Conservation (phyloP, 768 basidiomycete species). For the Pleurotus cornucopiae region DNA sequence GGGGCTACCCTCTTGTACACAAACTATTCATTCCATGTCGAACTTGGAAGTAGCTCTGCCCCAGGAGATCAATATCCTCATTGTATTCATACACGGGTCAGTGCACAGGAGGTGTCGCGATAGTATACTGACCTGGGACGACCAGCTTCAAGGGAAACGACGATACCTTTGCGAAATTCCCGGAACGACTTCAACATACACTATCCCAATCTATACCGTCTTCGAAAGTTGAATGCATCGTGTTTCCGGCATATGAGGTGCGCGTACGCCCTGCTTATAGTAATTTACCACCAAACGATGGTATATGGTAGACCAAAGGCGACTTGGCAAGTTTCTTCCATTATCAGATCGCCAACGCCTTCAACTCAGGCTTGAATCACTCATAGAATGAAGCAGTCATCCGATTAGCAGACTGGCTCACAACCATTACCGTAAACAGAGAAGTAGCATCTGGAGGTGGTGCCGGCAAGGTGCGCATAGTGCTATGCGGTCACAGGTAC, state of each 20-base stretch:
- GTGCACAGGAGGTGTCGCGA: not conserved
- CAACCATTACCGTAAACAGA: slow-evolving; percentile 79
- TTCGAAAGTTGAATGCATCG: slow-evolving; percentile 61
- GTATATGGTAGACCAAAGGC: slow-evolving; percentile 71
- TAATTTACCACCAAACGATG: slow-evolving; percentile 8
- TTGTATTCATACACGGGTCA: slow-evolving; percentile 75
- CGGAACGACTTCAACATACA: slow-evolving; percentile 72
- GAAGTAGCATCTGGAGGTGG: slow-evolving; percentile 69
- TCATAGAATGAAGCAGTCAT: slow-evolving; percentile 73
- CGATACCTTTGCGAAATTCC: slow-evolving; percentile 74
- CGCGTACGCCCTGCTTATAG: slow-evolving; percentile 10
- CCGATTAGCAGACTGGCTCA: slow-evolving; percentile 89
- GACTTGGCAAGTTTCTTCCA: slow-evolving; percentile 58
- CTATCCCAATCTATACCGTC: slow-evolving; percentile 60
- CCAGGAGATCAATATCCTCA: slow-evolving; percentile 44
- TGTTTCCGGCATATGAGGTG: slow-evolving; percentile 90
- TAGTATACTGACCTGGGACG: not conserved
- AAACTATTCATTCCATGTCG: too few species aligned
- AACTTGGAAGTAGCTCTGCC: slow-evolving; percentile 11
- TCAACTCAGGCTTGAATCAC: slow-evolving; percentile 6
- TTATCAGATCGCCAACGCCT: not conserved
- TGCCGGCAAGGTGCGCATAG: slow-evolving; percentile 75
- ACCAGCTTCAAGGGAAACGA: slow-evolving; percentile 56
- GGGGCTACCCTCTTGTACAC: too few species aligned
- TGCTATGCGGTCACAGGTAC: slow-evolving; percentile 87